phyloP scores from a whole-genome alignment of 345 rosid species.

The Eucalyptus tenuipes region DNA sequence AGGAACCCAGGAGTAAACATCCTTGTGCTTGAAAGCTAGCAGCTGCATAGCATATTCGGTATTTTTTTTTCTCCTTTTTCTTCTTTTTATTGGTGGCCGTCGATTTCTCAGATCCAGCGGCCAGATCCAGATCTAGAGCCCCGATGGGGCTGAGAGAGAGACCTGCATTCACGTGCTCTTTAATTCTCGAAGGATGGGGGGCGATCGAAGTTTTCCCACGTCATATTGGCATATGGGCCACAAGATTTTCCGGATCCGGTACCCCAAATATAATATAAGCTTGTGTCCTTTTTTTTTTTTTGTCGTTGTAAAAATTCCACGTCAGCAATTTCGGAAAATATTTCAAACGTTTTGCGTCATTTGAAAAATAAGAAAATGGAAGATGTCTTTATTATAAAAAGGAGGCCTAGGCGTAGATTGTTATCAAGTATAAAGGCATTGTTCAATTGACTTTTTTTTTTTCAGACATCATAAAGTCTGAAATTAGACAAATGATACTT shows the following conservation, averaged over 20 bases:
- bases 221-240: background rate
- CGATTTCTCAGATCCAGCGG: background rate
- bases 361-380: background rate
- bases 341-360: background rate
- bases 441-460: background rate
- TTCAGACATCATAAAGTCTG: background rate
- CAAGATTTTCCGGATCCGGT: background rate
- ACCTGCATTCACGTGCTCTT: background rate
- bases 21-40: background rate
- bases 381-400: background rate
- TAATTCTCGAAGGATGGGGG: background rate
- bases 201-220: background rate
- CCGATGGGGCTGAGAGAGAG: background rate
- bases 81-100: background rate
- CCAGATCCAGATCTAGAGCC: background rate
- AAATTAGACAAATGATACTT: background rate
- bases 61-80: accelerated
- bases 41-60: background rate
- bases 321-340: background rate
- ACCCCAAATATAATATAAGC: no score
- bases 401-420: background rate
- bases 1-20: background rate
- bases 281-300: background rate
- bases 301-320: background rate
- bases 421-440: background rate